phyloP scores from a whole-genome alignment of 129 eudicot species.

The Dittrichia graveolens region DNA sequence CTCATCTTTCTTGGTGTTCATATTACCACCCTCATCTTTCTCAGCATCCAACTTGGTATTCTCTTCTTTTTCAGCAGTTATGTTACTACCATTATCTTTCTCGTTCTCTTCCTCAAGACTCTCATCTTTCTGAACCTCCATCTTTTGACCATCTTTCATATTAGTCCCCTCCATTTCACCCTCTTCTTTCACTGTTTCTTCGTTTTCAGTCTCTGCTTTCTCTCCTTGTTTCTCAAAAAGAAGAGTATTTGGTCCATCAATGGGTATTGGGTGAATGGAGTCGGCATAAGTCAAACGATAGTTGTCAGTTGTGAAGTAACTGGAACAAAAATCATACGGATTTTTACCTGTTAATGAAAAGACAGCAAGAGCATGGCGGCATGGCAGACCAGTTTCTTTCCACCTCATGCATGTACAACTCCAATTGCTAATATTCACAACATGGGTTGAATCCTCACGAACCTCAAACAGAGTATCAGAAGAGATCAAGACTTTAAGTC shows the following conservation, averaged over 20 bases:
- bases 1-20: conserved; percentile 16
- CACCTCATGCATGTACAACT: conserved; percentile 74
- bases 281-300: conserved; percentile 52
- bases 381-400: conserved; percentile 62
- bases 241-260: conserved; percentile 30
- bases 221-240: neutral
- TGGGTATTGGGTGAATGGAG: conserved; percentile 47
- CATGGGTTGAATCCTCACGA: conserved; percentile 68
- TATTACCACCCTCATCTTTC: neutral
- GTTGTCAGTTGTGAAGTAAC: conserved; percentile 52
- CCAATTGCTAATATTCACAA: conserved; percentile 57
- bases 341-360: conserved; percentile 48
- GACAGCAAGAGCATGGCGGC: conserved; percentile 79
- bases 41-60: neutral
- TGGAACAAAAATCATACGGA: conserved; percentile 61
- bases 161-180: neutral
- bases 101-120: conserved; percentile 1
- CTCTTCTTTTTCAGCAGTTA: too few species aligned
- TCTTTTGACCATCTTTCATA: conserved; percentile 4
- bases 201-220: conserved; percentile 2
- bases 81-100: conserved; percentile 6
- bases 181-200: neutral
- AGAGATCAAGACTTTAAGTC: conserved; percentile 61
- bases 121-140: conserved; percentile 7
- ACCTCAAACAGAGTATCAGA: conserved; percentile 76